Percentiles rank a stretch among this genome's conserved stretches.
Conservation (phyloP, 108 stramenopile genomes). For the Skeletonema costatum region DNA sequence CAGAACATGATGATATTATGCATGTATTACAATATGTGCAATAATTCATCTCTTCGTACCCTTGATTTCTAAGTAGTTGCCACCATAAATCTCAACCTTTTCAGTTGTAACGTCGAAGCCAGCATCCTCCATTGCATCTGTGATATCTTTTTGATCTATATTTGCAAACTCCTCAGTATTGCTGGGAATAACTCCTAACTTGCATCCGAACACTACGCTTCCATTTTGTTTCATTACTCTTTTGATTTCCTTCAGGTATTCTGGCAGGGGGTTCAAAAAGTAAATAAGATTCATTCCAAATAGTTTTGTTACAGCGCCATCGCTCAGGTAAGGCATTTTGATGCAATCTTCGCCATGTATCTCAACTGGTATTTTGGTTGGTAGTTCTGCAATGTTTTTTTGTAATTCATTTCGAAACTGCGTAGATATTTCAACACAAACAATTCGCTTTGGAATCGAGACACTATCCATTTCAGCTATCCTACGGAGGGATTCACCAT, state of each 20-base stretch:
- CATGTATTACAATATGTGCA: no score
- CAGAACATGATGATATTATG: no score
- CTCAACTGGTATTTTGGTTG: slow-evolving; percentile 9
- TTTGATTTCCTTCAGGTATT: slow-evolving; percentile 58
- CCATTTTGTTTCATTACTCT: slow-evolving; percentile 73
- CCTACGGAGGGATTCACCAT: slow-evolving; percentile 11
- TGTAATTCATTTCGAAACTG: slow-evolving; percentile 13
- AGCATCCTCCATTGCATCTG: not conserved
- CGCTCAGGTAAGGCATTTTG: slow-evolving; percentile 21
- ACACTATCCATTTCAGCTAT: not conserved
- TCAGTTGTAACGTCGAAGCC: slow-evolving; percentile 9
- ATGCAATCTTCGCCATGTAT: slow-evolving; percentile 26
- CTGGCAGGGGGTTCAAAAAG: slow-evolving; percentile 59
- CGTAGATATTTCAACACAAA: slow-evolving; percentile 34
- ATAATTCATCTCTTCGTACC: not conserved
- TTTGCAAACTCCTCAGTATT: slow-evolving; percentile 23
- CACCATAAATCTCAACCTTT: slow-evolving; percentile 6
- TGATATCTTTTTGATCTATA: slow-evolving; percentile 9
- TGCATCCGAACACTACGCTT: slow-evolving; percentile 52
- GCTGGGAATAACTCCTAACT: slow-evolving; percentile 23
- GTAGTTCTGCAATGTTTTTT: not conserved
- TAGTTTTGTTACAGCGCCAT: slow-evolving; percentile 17
- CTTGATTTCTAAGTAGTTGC: slow-evolving; percentile 22
- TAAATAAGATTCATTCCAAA: slow-evolving; percentile 50
- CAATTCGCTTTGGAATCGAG: slow-evolving; percentile 16